Conservation (phyloP, 2,329 filamentous ascomycete genomes). For the Hymenoscyphus fraxineus region DNA sequence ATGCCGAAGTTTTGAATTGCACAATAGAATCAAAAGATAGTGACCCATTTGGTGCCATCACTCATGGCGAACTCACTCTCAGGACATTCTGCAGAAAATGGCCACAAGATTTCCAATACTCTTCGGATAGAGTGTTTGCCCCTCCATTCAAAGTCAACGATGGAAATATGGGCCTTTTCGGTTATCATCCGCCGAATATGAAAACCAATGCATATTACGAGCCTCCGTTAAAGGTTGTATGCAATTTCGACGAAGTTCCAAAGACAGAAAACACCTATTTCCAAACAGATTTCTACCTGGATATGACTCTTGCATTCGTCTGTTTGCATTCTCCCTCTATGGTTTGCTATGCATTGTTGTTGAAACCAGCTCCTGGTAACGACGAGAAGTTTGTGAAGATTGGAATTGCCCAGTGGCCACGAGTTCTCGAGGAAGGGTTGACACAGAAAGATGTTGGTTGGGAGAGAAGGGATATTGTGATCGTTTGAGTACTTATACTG, state of each 20-base stretch:
- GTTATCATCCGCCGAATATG: too few relatives aligned
- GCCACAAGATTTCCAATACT: too few relatives aligned
- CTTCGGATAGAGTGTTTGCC: too few relatives aligned
- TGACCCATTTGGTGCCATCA: too few relatives aligned
- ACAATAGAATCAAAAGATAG: too few relatives aligned
- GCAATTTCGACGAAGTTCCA: not conserved
- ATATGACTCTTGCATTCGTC: not conserved
- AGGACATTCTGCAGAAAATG: too few relatives aligned
- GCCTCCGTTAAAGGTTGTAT: too few relatives aligned
- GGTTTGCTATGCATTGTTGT: not conserved
- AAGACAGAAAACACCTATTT: not conserved
- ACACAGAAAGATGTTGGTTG: not conserved
- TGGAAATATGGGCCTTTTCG: too few relatives aligned
- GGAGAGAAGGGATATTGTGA: not conserved
- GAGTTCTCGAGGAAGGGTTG: not conserved
- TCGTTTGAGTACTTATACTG: not conserved
- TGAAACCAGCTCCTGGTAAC: not conserved
- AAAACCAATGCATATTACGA: too few relatives aligned
- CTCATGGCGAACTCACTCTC: too few relatives aligned
- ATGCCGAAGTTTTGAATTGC: too few relatives aligned
- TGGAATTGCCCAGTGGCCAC: not conserved
- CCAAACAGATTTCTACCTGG: not conserved
- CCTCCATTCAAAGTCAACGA: too few relatives aligned
- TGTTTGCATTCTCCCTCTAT: not conserved
- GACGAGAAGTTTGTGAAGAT: not conserved